Evolutionary conservation across 306 rosid genomes (phyloP).

Genomic region (Rubus idaeus): DNA sequence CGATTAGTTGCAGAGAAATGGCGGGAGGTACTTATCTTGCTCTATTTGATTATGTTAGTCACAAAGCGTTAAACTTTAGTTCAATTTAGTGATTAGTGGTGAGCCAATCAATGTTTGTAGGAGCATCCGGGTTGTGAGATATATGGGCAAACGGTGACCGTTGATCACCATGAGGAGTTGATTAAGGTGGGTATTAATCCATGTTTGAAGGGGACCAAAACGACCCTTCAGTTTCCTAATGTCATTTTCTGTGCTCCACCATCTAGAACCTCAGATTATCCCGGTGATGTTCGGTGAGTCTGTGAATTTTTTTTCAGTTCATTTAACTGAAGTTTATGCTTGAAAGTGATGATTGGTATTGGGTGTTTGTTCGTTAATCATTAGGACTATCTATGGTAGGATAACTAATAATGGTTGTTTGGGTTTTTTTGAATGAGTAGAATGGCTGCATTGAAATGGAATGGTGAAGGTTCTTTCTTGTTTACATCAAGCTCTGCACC

Average conservation of each 20-base stretch:
- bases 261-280: constrained; percentile 58
- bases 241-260: constrained; percentile 96
- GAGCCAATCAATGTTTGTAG: constrained; percentile 31
- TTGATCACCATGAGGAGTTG: constrained; percentile 81
- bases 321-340: neutral
- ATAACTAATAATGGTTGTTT: constrained; percentile 14
- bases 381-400: neutral
- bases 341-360: neutral
- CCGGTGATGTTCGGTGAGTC: constrained; percentile 75
- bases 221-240: constrained; percentile 51
- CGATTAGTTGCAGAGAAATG: constrained; percentile 83
- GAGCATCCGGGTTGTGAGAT: constrained; percentile 72
- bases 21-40: constrained; percentile 55
- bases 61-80: neutral
- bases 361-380: neutral
- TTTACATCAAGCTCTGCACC: constrained; percentile 96
- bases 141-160: constrained; percentile 77
- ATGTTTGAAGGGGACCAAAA: constrained; percentile 61
- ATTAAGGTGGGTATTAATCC: constrained; percentile 64
- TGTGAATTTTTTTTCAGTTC: neutral
- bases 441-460: constrained; percentile 70
- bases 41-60: neutral
- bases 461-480: constrained; percentile 80
- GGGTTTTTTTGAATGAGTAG: constrained; percentile 36
- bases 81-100: neutral